phyloP scores from a whole-genome alignment of 208 protist genomes.

The Crithidia brevicula region DNA sequence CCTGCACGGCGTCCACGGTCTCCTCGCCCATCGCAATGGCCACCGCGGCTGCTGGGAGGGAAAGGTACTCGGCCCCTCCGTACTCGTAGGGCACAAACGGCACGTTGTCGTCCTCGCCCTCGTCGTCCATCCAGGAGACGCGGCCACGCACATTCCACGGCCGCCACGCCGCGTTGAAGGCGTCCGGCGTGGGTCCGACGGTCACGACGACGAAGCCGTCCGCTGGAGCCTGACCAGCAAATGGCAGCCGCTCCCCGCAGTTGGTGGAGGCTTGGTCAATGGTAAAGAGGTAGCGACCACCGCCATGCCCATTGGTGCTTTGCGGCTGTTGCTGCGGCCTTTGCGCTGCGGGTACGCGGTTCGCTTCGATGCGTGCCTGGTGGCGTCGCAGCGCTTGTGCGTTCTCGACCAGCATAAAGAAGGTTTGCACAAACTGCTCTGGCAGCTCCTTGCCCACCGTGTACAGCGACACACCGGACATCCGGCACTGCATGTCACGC shows the following conservation, averaged over 20 bases:
- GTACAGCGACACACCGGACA: constrained; percentile 18
- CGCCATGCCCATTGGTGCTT: neutral
- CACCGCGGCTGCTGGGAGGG: neutral
- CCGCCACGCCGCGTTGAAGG: constrained; percentile 10
- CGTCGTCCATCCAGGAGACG: constrained; percentile 6
- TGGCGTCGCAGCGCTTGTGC: constrained; percentile 7
- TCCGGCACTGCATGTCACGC: constrained; percentile 31
- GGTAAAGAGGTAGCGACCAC: constrained; percentile 26
- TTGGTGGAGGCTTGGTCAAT: constrained; percentile 13
- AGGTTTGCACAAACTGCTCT: constrained; percentile 30
- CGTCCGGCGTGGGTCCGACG: constrained; percentile 20
- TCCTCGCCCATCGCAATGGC: too few species aligned
- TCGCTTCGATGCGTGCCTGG: neutral
- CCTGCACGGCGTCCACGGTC: neutral
- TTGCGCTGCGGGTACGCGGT: neutral
- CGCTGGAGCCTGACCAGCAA: constrained; percentile 23
- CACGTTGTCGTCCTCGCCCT: constrained; percentile 6
- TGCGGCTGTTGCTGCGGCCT: neutral
- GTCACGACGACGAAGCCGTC: constrained; percentile 37
- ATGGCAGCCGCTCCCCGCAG: constrained; percentile 25
- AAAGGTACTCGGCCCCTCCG: constrained; percentile 17
- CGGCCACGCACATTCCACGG: neutral
- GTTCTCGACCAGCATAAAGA: constrained; percentile 28
- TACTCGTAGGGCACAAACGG: constrained; percentile 23
- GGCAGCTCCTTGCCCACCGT: constrained; percentile 23